Base-by-base conservation (phyloP, 2,329 filamentous ascomycete genomes). In the Pestalotiopsis fici region DNA sequence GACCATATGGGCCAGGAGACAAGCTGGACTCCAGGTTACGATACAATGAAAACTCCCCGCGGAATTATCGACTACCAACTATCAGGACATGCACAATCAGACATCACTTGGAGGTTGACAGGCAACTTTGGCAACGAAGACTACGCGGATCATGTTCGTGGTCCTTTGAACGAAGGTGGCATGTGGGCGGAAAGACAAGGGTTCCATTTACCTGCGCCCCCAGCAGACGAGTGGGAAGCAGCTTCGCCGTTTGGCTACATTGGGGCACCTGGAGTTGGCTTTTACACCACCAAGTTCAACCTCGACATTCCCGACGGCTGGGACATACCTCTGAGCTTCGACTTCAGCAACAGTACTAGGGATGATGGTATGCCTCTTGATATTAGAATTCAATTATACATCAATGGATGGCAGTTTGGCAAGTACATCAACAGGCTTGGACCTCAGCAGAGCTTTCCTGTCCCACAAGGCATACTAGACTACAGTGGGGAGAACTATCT, bases 361-460 rank as follows among this genome's bases (percentile, higher is more conserved):
- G 62, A 83, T 67, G 78, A 79, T 2, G 80, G 81, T 0, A 72
- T 67, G 0, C 55, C 64, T 0, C 68, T 67, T 47, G 39, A 55
- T 37, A 92, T 91, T 71, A 83, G 91, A 15, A 88, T 84, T 1
- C 86, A 91, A 72, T 78, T 94, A 6, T 94, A 87, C 74, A 88
- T 94, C 62, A 94, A 94, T 72, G 92, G 92, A 0, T 94, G 90
- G 78, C 91, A 94, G 76, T 94, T 89, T 67, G 84, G 84, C 7
- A 81, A 82, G 66, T 81, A 82, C 61, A 78, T 88, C n/a, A 90
- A 88, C 74, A 90, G 93, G 69, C 83, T 95, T 28, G 93, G 93
- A 0, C 93, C 93, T 1, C 92, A 95, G 80, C 88, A 85, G 0
- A 82, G 78, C 2, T 95, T 90, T 76, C 91, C 91, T 1, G 91